phyloP scores from a whole-genome alignment of 805 yeast genomes.

The Saccharomycopsis sp. region DNA sequence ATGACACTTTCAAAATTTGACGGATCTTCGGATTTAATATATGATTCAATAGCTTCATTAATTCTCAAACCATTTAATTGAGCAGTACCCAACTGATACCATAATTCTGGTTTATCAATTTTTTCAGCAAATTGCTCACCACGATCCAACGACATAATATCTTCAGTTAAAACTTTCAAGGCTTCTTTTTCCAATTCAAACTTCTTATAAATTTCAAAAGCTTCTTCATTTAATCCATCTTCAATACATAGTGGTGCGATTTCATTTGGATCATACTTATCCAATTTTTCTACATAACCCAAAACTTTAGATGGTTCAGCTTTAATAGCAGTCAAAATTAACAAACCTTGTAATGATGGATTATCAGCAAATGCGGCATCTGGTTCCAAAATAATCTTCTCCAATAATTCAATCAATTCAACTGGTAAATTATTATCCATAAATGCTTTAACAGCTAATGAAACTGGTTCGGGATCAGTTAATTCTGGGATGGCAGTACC shows the following conservation, averaged over 20 bases:
- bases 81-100: constrained; percentile 95
- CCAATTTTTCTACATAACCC: constrained; percentile 80
- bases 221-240: constrained; percentile 86
- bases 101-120: constrained; percentile 74
- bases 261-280: constrained; percentile 86
- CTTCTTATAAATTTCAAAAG: constrained; percentile 85
- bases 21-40: constrained; percentile 88
- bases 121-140: constrained; percentile 92
- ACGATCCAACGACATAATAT: constrained; percentile 88
- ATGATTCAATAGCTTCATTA: constrained; percentile 86
- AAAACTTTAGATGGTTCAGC: constrained; percentile 85
- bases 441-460: constrained; percentile 88
- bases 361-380: constrained; percentile 89
- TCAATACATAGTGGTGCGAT: constrained; percentile 90
- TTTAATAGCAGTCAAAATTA: constrained; percentile 90
- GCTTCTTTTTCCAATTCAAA: constrained; percentile 74
- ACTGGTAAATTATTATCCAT: constrained; percentile 91
- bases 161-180: constrained; percentile 84
- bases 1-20: constrained; percentile 84
- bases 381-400: constrained; percentile 93
- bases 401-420: constrained; percentile 89
- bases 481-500: constrained; percentile 95
- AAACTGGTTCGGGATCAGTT: constrained; percentile 87
- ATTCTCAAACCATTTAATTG: constrained; percentile 91
- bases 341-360: constrained; percentile 87